A percentile compares a stretch with the other conserved stretches of the same genome.
Conservation (phyloP, 306 rosid species). For the Quercus wislizeni region DNA sequence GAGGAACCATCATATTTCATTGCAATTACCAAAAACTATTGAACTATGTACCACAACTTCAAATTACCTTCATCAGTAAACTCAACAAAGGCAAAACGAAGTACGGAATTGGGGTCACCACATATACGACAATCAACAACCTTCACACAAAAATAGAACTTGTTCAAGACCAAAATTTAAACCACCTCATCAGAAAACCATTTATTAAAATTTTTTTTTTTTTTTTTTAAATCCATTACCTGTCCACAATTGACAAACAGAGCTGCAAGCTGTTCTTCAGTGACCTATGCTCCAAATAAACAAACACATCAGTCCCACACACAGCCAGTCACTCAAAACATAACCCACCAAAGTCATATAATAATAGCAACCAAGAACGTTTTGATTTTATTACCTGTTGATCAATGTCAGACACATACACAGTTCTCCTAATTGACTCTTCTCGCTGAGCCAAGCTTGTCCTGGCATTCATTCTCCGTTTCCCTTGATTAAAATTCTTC, state of each 20-base stretch:
- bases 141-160: constrained; percentile 37
- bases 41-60: neutral
- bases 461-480: constrained; percentile 62
- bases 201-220: neutral
- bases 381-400: constrained; percentile 54
- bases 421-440: constrained; percentile 92
- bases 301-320: constrained; percentile 15
- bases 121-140: constrained; percentile 98
- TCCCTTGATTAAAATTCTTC: constrained; percentile 82
- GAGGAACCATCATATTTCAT: neutral
- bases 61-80: constrained; percentile 89
- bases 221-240: constrained; percentile 34
- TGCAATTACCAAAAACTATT: neutral
- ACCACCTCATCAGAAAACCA: constrained; percentile 7
- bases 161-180: constrained; percentile 21
- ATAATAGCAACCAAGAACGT: neutral
- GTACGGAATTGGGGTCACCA: constrained; percentile 95
- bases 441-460: constrained; percentile 71
- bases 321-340: constrained; percentile 12
- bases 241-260: constrained; percentile 91
- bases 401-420: constrained; percentile 97
- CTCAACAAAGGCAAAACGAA: constrained; percentile 93
- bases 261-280: constrained; percentile 98
- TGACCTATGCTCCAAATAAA: constrained; percentile 55
- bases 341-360: constrained; percentile 3